phyloP scores from a whole-genome alignment of 2,329 filamentous ascomycete species.

The Colletotrichum graminicola region DNA sequence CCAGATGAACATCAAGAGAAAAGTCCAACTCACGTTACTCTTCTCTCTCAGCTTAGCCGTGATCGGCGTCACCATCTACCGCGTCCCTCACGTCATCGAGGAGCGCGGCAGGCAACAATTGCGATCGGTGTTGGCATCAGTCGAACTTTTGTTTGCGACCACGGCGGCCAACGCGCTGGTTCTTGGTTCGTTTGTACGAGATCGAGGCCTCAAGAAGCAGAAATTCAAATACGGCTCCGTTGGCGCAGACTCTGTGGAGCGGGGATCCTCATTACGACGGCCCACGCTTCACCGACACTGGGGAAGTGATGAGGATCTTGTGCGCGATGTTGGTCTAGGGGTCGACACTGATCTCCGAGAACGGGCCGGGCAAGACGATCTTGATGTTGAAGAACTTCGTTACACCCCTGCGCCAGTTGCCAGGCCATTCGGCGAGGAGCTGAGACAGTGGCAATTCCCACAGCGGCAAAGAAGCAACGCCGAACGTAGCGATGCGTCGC shows the following conservation, averaged over 20 bases:
- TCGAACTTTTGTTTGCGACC: constrained; percentile 91
- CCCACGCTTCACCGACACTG: constrained; percentile 74
- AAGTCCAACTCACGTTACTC: constrained; percentile 81
- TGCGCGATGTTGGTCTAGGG: constrained; percentile 81
- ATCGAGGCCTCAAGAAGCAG: constrained; percentile 89
- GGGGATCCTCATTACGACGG: constrained; percentile 55
- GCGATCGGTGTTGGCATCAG: constrained; percentile 87
- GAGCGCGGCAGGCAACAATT: constrained; percentile 83
- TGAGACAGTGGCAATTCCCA: constrained; percentile 63
- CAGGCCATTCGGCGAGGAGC: constrained; percentile 50
- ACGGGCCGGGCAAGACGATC: constrained; percentile 44
- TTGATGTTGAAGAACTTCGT: constrained; percentile 45
- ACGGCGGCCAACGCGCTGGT: constrained; percentile 90
- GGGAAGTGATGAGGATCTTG: constrained; percentile 93
- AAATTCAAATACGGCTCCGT: constrained; percentile 79
- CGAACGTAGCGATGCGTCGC: constrained; percentile 60
- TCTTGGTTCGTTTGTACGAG: constrained; percentile 91
- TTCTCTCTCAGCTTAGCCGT: constrained; percentile 89
- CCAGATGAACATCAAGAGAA: constrained; percentile 80
- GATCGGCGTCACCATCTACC: constrained; percentile 82
- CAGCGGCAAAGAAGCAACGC: constrained; percentile 53
- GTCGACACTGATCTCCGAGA: constrained; percentile 66
- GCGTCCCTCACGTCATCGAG: constrained; percentile 82
- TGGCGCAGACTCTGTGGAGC: constrained; percentile 73
- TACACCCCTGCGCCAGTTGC: constrained; percentile 54